These are phyloP conservation scores for Neurospora intermedia DNA, from an alignment of 495 filamentous ascomycete genomes.

Conservation along the genomic window DNA sequence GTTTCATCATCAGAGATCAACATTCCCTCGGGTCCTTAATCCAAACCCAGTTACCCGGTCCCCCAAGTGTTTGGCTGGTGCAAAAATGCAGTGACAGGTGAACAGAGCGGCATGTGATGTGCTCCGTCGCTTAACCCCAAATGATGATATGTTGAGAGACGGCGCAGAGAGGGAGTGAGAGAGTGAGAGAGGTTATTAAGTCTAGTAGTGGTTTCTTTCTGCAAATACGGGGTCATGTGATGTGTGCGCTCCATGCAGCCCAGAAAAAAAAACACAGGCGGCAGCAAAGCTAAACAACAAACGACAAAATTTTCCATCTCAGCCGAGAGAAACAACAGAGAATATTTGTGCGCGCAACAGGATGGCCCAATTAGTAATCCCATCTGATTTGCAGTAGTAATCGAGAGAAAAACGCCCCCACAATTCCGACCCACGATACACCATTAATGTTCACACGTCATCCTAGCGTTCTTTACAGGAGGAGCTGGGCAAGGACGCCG, in stretches of 20 bases:
- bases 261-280: background rate
- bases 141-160: background rate
- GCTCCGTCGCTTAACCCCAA: background rate
- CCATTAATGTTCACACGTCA: conserved; percentile 3
- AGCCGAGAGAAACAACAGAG: background rate
- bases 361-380: background rate
- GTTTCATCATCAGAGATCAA: background rate
- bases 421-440: background rate
- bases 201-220: conserved; percentile 4
- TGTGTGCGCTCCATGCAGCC: background rate
- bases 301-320: background rate
- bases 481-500: conserved; percentile 25
- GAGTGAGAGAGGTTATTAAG: background rate
- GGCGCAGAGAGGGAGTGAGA: background rate
- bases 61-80: background rate
- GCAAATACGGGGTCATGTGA: conserved; percentile 1
- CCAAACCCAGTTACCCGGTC: background rate
- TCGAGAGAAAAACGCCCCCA: background rate
- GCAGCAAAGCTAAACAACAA: background rate
- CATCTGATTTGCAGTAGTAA: conserved; percentile 1
- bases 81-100: background rate
- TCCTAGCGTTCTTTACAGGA: conserved; percentile 14
- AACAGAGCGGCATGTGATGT: background rate
- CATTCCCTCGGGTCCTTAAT: background rate
- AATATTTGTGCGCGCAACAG: background rate